Base-by-base conservation (phyloP, 768 basidiomycete species). In the Phanerochaete carnosa region DNA sequence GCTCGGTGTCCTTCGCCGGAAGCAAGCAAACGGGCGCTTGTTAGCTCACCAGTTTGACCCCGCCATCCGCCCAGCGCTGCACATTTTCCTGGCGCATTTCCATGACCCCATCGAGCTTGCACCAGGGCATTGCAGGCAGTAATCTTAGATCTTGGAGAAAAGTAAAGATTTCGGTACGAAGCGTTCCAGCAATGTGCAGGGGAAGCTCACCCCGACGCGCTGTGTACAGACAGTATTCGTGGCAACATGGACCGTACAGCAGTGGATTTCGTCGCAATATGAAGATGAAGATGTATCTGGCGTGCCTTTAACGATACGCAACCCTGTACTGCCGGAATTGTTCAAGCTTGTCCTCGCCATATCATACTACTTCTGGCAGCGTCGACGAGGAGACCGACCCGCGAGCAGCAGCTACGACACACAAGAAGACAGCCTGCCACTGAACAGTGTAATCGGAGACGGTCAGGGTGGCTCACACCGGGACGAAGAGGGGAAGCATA, bases 341-440 rank as follows among this genome's bases (percentile, higher is more conserved):
- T 13, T 60, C 53, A 60, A 60, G 33, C 49, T 60, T 28, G 43
- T 45, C 19, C 19, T 60, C 16, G 45, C 37, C 16, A 25, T 49
- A 6, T 4, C 15, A 11, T 60, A 28, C 45, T 55, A 47, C 45
- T 1, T 55, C 19, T 55, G 53, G 53, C 59, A 55, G 32, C 51
- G 51, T 13, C 37, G 59, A 33, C 29, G 39, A 22, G 15, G 55
- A 15, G 25, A 15, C 15, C 29, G 32, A 11, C 15, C 29, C 16
- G 51, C 13, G 30, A 9, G 28, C 7, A 46, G 47, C 30, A n/a
- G 4, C 16, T n/a, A 37, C 8, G 49, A 7, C 16, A 11, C 15
- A 23, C 7, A 26, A 16, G 51, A 52, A 19, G 29, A 52, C 4
- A 32, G 13, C 19, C 29, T 52, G 16, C 51, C 51, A 4, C 51